These are phyloP conservation scores for Xylariales sp. DNA, from an alignment of 2,329 filamentous ascomycete genomes.

Conservation along the genomic window DNA sequence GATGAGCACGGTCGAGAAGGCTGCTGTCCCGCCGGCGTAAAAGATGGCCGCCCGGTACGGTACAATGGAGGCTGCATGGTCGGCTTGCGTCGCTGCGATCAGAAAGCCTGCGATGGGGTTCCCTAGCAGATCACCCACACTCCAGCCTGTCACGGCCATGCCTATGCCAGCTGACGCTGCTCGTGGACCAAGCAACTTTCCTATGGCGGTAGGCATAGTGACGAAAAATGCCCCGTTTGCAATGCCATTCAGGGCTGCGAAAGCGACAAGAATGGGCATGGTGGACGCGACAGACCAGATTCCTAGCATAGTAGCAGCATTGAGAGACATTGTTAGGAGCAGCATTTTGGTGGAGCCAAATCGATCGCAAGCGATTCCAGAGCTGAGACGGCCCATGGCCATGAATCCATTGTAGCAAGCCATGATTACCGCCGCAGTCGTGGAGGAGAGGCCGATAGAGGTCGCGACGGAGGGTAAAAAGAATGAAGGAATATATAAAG, in stretches of 20 bases:
- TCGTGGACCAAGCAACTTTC: neutral
- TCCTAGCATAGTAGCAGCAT: slow-evolving; percentile 4
- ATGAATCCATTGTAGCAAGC: slow-evolving; percentile 3
- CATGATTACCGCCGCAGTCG: neutral
- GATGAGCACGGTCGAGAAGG: slow-evolving; percentile 1
- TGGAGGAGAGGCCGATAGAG: neutral
- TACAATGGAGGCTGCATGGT: neutral
- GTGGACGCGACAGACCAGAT: slow-evolving; percentile 3
- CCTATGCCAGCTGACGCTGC: neutral
- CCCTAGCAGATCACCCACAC: neutral
- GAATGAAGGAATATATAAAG: slow-evolving; percentile 1
- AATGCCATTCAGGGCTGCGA: slow-evolving; percentile 28
- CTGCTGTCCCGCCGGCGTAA: neutral
- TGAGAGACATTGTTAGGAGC: slow-evolving; percentile 1
- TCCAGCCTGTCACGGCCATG: neutral
- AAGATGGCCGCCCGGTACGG: slow-evolving; percentile 1
- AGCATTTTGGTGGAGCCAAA: slow-evolving; percentile 3
- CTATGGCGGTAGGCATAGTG: slow-evolving; percentile 24
- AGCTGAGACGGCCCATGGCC: neutral
- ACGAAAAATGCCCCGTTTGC: slow-evolving; percentile 25
- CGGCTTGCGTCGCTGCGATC: neutral
- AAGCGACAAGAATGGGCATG: slow-evolving; percentile 8
- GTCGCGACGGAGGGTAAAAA: slow-evolving; percentile 21
- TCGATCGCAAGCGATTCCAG: slow-evolving; percentile 2
- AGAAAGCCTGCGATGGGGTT: slow-evolving; percentile 3